These are phyloP conservation scores for Moringa oleifera DNA, from an alignment of 345 rosid genomes.

Conservation along the genomic window DNA sequence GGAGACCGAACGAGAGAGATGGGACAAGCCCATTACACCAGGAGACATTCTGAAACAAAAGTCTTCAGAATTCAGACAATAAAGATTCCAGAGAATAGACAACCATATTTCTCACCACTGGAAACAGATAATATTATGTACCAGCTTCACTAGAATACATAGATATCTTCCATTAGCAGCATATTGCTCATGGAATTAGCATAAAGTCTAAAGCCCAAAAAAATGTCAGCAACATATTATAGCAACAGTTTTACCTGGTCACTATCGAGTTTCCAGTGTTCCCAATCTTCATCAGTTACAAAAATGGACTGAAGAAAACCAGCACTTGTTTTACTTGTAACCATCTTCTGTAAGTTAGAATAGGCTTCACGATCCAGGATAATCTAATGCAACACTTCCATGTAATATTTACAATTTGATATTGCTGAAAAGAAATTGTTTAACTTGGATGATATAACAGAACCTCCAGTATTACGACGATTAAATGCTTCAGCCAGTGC, in stretches of 20 bases:
- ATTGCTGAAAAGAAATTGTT: background rate
- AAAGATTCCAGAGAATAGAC: no score
- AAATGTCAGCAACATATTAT: background rate
- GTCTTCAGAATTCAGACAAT: no score
- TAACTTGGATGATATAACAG: background rate
- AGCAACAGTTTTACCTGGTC: background rate
- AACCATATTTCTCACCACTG: no score
- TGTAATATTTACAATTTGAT: background rate
- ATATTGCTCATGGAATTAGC: background rate
- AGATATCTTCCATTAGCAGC: background rate
- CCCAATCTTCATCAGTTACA: background rate
- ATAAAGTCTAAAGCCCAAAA: background rate
- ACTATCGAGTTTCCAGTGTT: background rate
- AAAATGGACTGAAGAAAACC: constrained; percentile 1
- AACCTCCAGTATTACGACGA: constrained; percentile 8
- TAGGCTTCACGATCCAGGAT: background rate
- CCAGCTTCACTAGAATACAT: no score
- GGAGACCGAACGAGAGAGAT: no score
- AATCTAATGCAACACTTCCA: background rate
- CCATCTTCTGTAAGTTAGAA: background rate
- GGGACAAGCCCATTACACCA: no score
- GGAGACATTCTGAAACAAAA: no score
- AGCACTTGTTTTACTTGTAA: background rate
- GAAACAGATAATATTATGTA: no score
- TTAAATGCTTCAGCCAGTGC: constrained; percentile 13